Evolutionary conservation across 345 rosid genomes (phyloP).

Genomic region (Euphorbia lathyris): DNA sequence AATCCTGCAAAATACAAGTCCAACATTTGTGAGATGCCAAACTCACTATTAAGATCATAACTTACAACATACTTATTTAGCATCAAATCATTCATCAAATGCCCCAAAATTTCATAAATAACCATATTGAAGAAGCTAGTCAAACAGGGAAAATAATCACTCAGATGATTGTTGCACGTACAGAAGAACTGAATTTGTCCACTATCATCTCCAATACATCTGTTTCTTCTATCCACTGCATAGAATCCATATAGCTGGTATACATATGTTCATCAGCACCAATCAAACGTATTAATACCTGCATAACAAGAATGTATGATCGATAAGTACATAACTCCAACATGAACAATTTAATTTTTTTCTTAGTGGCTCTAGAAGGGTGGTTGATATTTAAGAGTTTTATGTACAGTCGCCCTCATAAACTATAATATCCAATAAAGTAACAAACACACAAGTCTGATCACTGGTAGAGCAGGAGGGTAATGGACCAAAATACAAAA

Average conservation of each 20-base stretch:
- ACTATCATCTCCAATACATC: conserved; percentile 87
- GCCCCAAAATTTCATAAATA: neutral
- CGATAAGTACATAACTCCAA: neutral
- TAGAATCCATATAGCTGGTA: conserved; percentile 58
- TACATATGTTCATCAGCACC: conserved; percentile 92
- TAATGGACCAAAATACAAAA: neutral
- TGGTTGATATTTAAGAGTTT: neutral
- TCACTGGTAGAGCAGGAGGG: neutral
- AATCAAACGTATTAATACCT: conserved; percentile 82
- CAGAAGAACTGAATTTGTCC: conserved; percentile 88
- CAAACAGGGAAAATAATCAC: neutral
- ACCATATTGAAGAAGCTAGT: neutral
- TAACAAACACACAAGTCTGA: neutral
- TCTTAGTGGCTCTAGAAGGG: neutral
- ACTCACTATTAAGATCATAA: neutral
- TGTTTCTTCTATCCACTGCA: conserved; percentile 88
- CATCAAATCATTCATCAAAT: neutral
- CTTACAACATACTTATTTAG: neutral
- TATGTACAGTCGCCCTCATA: neutral
- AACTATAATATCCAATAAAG: neutral
- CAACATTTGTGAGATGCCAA: neutral
- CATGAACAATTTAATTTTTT: neutral
- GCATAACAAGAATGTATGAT: conserved; percentile 21
- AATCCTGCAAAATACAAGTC: conserved; percentile 47
- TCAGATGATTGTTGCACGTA: conserved; percentile 37